phyloP scores from a whole-genome alignment of 352 stramenopile species.

The Phytophthora brassicae region DNA sequence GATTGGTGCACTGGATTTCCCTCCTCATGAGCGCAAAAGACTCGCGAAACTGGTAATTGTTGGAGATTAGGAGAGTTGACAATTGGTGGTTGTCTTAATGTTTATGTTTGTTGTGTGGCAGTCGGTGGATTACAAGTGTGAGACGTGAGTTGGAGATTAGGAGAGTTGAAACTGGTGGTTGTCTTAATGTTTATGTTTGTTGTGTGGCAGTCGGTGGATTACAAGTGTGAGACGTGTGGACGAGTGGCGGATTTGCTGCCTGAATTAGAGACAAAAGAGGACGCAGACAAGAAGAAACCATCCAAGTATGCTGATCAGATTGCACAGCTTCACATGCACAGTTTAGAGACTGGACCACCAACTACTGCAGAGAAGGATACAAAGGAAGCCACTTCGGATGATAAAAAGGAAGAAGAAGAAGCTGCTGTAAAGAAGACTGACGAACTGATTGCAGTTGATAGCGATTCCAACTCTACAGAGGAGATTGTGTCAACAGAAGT shows the following conservation, averaged over 20 bases:
- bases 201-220: conserved; percentile 63
- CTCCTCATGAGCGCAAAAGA: conserved; percentile 56
- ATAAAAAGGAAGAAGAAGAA: conserved; percentile 2
- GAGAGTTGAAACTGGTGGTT: no score
- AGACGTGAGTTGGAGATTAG: neutral
- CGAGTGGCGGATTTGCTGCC: conserved; percentile 67
- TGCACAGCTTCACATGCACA: conserved; percentile 81
- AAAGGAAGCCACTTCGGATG: conserved; percentile 12
- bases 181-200: conserved; percentile 1
- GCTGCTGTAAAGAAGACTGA: neutral
- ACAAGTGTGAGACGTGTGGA: conserved; percentile 78
- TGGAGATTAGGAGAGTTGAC: neutral
- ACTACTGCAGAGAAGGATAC: conserved; percentile 8
- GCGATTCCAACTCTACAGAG: neutral
- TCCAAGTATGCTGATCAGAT: conserved; percentile 84
- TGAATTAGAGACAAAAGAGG: conserved; percentile 35
- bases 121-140: conserved; percentile 77
- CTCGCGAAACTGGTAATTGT: conserved; percentile 61
- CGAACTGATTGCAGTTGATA: conserved; percentile 8
- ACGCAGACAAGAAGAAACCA: conserved; percentile 36
- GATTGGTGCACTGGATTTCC: conserved; percentile 81
- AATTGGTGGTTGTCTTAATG: conserved; percentile 4
- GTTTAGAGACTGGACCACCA: conserved; percentile 40
- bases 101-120: conserved; percentile 19
- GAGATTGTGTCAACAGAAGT: conserved; percentile 7